Conservation (phyloP, 225 moss, liverwort and hornwort species). For the Asterella californica region DNA sequence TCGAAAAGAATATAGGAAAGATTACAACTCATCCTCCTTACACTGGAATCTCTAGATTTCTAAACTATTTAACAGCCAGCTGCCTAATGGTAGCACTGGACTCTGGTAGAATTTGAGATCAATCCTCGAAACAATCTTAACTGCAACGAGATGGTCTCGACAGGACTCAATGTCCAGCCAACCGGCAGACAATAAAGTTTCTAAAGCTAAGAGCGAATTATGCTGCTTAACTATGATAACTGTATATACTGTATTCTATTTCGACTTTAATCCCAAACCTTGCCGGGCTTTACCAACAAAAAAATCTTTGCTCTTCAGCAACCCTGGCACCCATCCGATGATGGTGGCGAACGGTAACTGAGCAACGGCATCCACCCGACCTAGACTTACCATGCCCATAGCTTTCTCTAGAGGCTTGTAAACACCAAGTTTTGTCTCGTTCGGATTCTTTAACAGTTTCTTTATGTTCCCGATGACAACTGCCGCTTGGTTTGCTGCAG, state of each 20-base stretch:
- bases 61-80: too few relatives aligned
- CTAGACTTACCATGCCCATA: slow-evolving; percentile 52
- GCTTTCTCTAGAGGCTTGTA: slow-evolving; percentile 37
- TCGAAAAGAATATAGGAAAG: too few relatives aligned
- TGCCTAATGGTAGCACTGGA: too few relatives aligned
- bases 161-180: too few relatives aligned
- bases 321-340: slow-evolving; percentile 52
- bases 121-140: too few relatives aligned
- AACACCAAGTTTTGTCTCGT: slow-evolving; percentile 22
- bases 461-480: slow-evolving; percentile 53
- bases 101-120: too few relatives aligned
- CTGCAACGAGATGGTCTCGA: too few relatives aligned
- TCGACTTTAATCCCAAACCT: slow-evolving; percentile 34
- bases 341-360: slow-evolving; percentile 41
- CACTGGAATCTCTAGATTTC: too few relatives aligned
- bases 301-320: slow-evolving; percentile 54
- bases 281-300: slow-evolving; percentile 41
- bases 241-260: not conserved
- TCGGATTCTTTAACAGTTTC: slow-evolving; percentile 50
- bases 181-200: too few relatives aligned
- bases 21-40: too few relatives aligned
- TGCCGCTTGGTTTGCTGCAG: slow-evolving; percentile 49
- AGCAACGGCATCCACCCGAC: slow-evolving; percentile 40
- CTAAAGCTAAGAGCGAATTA: too few relatives aligned
- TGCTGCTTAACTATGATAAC: too few relatives aligned